Base-by-base conservation (phyloP, 1,284 basidiomycete genomes). In the Ustilago lituana region DNA sequence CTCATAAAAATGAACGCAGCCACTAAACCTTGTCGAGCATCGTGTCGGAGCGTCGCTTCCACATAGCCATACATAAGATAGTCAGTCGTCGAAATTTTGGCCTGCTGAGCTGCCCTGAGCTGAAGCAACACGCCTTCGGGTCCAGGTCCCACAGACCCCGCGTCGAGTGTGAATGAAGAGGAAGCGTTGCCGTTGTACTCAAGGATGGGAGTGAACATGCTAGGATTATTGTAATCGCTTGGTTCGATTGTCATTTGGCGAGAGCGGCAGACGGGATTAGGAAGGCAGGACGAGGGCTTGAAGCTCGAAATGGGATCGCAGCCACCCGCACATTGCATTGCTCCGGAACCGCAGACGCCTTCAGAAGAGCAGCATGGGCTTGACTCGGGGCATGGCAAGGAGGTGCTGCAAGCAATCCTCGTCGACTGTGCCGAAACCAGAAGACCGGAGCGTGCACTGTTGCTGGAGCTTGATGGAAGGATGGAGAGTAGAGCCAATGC, bases 11-110 rank as follows among this genome's bases (percentile, higher is more conserved):
- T 78, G 43, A 80, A 76, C 6, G 78, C 64, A 1, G 72, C 65
- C 0, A 81, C 76, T 4, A 81, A 38, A 20, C 79, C 79, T 26
- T 63, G 44, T 9, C 58, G 40, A 14, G 77, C 58, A 14, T 73
- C 39, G 55, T 78, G 79, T 14, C 78, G 55, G 11, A 76, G 39
- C n/a, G 52, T 63, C 17, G 73, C 73, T 23, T 69, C 51, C 2
- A 78, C 63, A 9, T 61, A 58, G 35, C 79, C 79, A 26, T 79
- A 81, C 43, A 80, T 59, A 32, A 80, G 51, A 54, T 80, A 81
- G 24, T 61, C 61, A 5, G 78, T 74, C 6, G 77, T 79, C 4
- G 78, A 76, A 19, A 81, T 48, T 40, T 73, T 76, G 53, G 72
- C 69, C 31, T 71, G 65, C 17, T 59, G 59, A 5, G 50, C 58